Base-by-base conservation (phyloP, 192 early-diverging fungal species). In the Podila epicladia region DNA sequence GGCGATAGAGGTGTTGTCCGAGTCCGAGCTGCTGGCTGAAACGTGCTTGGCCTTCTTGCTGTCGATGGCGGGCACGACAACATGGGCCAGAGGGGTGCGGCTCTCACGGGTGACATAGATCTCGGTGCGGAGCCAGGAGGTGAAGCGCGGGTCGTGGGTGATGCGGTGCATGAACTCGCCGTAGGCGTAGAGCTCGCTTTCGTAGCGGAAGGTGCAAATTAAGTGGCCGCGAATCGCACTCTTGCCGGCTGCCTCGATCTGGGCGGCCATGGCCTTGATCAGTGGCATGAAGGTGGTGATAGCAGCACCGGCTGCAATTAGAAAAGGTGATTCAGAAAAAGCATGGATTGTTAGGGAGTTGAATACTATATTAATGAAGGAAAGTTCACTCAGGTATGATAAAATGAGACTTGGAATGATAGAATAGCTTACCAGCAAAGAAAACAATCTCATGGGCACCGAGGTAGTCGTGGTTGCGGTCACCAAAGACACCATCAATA, bases 101-200 rank as follows among this genome's bases (percentile, higher is more conserved):
- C 19, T 33, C 0, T 20, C 15, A 6, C 65, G 49, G 20, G 65
- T 50, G 13, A 67, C 22, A 8, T 67, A 35, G 53, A 67, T 67
- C 9, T 31, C n/a, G 12, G 53, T 57, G 24, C 41, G 58, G 31
- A 70, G 31, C 68, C 68, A 70, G 22, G 68, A 62, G 2, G 38
- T 60, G 48, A 70, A 70, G 19, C 68, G 57, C 1, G 32, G 24
- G 20, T 70, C 68, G 22, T 70, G 58, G 22, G 68, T 70, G 45
- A 70, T 70, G 12, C 60, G 58, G 28, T 70, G 38, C 59, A 70
- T 29, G 22, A 70, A 70, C 13, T 70, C 59, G 32, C 68, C 68
- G 48, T 70, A 70, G 13, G 68, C 38, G 8, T 70, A 70, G n/a
- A 70, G 38, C 68, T 70, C 68, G 59, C 59, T 62, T 32, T 70